These are phyloP conservation scores for Candida germanica DNA, from an alignment of 805 yeast species.

Conservation along the genomic window DNA sequence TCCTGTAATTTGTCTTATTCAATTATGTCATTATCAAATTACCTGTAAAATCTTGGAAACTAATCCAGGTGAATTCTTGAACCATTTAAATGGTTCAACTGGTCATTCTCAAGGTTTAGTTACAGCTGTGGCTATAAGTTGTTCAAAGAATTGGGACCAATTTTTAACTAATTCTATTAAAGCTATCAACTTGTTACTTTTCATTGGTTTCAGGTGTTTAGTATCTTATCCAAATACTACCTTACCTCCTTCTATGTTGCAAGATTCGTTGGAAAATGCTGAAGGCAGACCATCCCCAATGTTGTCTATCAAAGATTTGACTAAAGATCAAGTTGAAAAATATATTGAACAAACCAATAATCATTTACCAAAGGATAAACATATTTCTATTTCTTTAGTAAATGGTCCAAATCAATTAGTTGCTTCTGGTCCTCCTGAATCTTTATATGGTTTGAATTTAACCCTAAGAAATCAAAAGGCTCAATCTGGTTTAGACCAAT, in stretches of 20 bases:
- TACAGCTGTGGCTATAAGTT: constrained; percentile 88
- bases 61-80: constrained; percentile 84
- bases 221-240: constrained; percentile 90
- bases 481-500: constrained; percentile 89
- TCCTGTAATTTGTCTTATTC: constrained; percentile 96
- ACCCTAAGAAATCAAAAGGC: constrained; percentile 93
- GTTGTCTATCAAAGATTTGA: constrained; percentile 90
- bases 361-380: constrained; percentile 89
- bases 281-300: constrained; percentile 98
- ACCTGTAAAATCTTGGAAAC: constrained; percentile 81
- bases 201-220: constrained; percentile 89
- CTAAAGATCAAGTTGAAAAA: constrained; percentile 71
- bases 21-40: constrained; percentile 87
- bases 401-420: constrained; percentile 97
- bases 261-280: constrained; percentile 87
- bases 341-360: constrained; percentile 85
- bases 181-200: constrained; percentile 83
- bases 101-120: constrained; percentile 92
- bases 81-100: constrained; percentile 67
- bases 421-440: constrained; percentile 97
- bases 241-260: constrained; percentile 87
- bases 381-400: constrained; percentile 82
- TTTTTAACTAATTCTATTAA: constrained; percentile 70
- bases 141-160: constrained; percentile 78
- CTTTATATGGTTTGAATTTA: constrained; percentile 91